Evolutionary conservation across 306 rosid species (phyloP).

Genomic region (Crotalaria pallida): DNA sequence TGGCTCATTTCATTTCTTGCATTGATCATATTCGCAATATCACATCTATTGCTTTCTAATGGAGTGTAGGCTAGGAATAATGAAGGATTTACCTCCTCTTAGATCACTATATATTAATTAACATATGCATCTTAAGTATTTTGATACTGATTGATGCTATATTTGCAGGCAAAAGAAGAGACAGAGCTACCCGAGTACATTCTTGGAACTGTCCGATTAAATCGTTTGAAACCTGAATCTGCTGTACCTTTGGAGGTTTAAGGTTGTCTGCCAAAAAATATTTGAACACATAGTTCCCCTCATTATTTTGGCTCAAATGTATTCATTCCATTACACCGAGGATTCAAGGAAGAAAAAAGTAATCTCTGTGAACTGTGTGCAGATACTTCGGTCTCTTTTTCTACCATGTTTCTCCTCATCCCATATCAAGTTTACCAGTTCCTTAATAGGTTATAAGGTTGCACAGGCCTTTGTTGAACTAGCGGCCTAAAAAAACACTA

Average conservation of each 20-base stretch:
- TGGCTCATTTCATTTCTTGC: constrained; percentile 9
- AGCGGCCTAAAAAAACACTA: no score
- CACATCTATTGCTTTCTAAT: background rate
- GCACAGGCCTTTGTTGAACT: background rate
- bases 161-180: constrained; percentile 74
- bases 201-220: constrained; percentile 88
- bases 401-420: background rate
- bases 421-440: background rate
- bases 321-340: background rate
- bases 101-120: background rate
- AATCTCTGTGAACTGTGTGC: constrained; percentile 11
- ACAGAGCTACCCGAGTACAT: constrained; percentile 82
- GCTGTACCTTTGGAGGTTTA: constrained; percentile 55
- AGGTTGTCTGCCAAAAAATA: constrained; percentile 24
- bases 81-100: background rate
- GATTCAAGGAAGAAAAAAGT: background rate
- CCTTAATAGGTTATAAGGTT: background rate
- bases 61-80: background rate
- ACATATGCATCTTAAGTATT: background rate
- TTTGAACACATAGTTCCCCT: background rate
- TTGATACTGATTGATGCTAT: constrained; percentile 18
- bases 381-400: background rate
- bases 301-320: background rate
- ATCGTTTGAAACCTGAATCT: constrained; percentile 68
- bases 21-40: background rate